Conservation (phyloP, 768 basidiomycete genomes). For the Tremella fuciformis region DNA sequence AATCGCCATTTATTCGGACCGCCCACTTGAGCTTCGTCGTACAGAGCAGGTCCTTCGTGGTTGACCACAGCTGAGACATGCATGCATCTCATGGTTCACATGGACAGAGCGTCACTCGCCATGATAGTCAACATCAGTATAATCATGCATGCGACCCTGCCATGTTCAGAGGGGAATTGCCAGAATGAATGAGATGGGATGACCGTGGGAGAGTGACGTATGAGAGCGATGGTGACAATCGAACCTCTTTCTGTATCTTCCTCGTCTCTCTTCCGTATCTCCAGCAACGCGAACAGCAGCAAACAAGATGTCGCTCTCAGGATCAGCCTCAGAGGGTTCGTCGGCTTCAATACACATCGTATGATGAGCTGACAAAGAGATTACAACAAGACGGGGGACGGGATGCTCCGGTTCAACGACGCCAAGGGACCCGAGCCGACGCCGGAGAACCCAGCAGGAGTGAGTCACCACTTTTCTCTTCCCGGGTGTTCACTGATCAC, state of each 20-base stretch:
- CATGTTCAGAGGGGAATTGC: no score
- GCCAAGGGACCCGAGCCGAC: conserved; percentile 43
- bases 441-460: conserved; percentile 49
- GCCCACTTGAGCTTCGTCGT: no score
- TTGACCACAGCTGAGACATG: no score
- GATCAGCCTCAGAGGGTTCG: conserved; percentile 36
- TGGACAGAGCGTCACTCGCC: no score
- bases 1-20: no score
- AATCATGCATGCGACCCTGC: no score
- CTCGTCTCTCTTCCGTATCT: background rate
- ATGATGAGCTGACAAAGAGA: conserved; percentile 18
- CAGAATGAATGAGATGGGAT: background rate
- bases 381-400: conserved; percentile 42
- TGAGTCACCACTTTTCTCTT: conserved; percentile 22
- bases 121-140: no score
- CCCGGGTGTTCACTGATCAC: background rate
- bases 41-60: no score
- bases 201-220: background rate
- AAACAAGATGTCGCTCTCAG: conserved; percentile 40
- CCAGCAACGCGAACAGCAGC: no score
- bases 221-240: background rate
- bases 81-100: no score
- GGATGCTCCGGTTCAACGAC: conserved; percentile 30
- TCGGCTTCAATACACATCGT: background rate
- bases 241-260: background rate